Evolutionary conservation across 306 rosid genomes (phyloP).

Genomic region (Heteromeles arbutifolia): DNA sequence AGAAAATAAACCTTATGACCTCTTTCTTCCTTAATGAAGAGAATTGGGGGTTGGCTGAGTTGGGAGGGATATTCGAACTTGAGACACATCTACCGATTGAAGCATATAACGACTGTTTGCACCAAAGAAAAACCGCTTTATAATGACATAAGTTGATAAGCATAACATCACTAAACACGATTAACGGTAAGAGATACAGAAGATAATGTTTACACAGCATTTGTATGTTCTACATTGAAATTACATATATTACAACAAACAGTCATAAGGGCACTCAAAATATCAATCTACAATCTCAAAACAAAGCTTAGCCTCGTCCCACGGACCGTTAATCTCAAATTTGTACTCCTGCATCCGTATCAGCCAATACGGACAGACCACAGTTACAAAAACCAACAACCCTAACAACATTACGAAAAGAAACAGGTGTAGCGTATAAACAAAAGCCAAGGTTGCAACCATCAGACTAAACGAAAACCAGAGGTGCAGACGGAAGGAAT

Average conservation of each 20-base stretch:
- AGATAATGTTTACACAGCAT: neutral
- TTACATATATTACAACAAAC: neutral
- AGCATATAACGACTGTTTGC: too few relatives aligned
- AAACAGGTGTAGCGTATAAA: constrained; percentile 47
- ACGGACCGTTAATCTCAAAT: constrained; percentile 91
- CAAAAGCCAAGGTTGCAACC: constrained; percentile 49
- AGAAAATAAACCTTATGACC: too few relatives aligned
- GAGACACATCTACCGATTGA: too few relatives aligned
- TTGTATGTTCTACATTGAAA: neutral
- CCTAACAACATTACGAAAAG: constrained; percentile 56
- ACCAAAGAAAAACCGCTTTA: too few relatives aligned
- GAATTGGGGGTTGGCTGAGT: too few relatives aligned
- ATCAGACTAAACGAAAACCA: constrained; percentile 62
- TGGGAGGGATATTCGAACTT: too few relatives aligned
- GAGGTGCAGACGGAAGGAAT: constrained; percentile 60
- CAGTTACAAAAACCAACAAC: constrained; percentile 62
- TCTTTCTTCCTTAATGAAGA: too few relatives aligned
- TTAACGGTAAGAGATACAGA: neutral
- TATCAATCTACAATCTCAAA: constrained; percentile 75
- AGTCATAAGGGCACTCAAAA: neutral
- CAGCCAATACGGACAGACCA: constrained; percentile 88
- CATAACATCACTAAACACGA: too few relatives aligned
- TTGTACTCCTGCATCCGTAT: constrained; percentile 79
- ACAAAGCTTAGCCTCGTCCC: constrained; percentile 98
- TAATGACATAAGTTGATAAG: too few relatives aligned